These are phyloP conservation scores for Ustilago bromivora DNA, from an alignment of 1,284 basidiomycete genomes.

Conservation along the genomic window DNA sequence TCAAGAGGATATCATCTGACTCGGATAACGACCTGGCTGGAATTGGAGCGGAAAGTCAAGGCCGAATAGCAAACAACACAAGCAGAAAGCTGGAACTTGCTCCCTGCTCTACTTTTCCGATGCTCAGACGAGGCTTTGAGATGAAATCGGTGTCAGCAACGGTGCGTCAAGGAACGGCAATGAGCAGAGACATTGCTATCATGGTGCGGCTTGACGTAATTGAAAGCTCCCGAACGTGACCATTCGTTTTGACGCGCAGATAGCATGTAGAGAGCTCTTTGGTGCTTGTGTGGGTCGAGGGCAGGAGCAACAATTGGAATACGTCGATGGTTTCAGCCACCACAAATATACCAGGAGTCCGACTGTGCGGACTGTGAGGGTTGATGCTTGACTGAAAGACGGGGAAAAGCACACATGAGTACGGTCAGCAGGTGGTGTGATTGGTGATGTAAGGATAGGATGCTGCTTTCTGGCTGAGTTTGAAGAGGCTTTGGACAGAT, in stretches of 20 bases:
- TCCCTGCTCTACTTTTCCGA: background rate
- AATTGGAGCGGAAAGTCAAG: background rate
- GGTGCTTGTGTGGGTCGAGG: background rate
- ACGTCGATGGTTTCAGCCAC: conserved; percentile 1
- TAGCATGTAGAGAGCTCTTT: background rate
- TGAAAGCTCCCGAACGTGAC: background rate
- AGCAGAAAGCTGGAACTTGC: background rate
- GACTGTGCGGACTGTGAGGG: background rate
- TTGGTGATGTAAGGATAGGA: background rate
- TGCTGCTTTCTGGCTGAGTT: background rate
- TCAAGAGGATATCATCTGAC: conserved; percentile 27
- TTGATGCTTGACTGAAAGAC: background rate
- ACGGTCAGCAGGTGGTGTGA: background rate
- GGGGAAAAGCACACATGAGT: background rate
- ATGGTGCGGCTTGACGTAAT: too few species aligned
- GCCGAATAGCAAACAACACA: conserved; percentile 1
- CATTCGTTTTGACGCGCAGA: background rate
- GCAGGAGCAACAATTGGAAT: background rate
- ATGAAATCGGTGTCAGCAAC: background rate
- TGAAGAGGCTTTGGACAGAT: background rate
- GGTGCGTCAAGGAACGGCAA: background rate
- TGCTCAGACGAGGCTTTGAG: background rate
- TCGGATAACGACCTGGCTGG: conserved; percentile 25
- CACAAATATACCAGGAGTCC: background rate
- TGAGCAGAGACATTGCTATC: too few species aligned